Conservation (phyloP, 331 rosid species). For the Erythrophleum ivorense region DNA sequence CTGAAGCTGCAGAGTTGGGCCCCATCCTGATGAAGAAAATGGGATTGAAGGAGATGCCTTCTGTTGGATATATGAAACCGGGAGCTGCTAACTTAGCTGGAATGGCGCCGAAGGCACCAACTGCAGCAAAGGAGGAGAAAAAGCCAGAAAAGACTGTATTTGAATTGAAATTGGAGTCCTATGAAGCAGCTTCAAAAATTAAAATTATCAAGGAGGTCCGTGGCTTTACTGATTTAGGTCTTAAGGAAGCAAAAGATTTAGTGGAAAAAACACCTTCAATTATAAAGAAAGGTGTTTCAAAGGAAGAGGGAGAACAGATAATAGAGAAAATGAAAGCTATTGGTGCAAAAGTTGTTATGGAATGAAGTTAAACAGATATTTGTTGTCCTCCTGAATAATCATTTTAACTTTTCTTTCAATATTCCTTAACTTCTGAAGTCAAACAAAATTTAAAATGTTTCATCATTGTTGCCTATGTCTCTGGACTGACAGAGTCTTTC, state of each 20-base stretch:
- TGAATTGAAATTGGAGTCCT: slow-evolving; percentile 64
- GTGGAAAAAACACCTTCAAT: slow-evolving; percentile 65
- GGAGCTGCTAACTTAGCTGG: slow-evolving; percentile 58
- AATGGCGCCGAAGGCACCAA: slow-evolving; percentile 45
- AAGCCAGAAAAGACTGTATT: slow-evolving; percentile 59
- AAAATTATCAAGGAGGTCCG: slow-evolving; percentile 73
- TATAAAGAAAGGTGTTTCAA: slow-evolving; percentile 58
- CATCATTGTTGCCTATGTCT: not conserved
- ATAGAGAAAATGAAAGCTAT: slow-evolving; percentile 64
- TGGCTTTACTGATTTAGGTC: slow-evolving; percentile 67
- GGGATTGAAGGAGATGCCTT: slow-evolving; percentile 55
- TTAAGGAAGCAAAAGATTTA: slow-evolving; percentile 65
- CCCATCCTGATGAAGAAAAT: slow-evolving; percentile 52
- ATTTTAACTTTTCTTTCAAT: slow-evolving; percentile 7
- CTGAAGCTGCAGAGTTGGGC: slow-evolving; percentile 64
- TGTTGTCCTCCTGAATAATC: not conserved
- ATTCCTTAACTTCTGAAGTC: not conserved
- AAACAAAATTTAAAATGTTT: not conserved
- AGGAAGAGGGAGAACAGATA: slow-evolving; percentile 64
- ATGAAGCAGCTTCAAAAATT: slow-evolving; percentile 59
- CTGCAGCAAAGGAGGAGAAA: slow-evolving; percentile 62
- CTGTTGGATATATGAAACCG: slow-evolving; percentile 54
- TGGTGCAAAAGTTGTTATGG: slow-evolving; percentile 66
- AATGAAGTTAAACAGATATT: slow-evolving; percentile 36
- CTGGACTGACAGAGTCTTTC: not conserved